Percentiles rank a stretch among this genome's conserved stretches.
Evolutionary conservation across 164 flowering plant species (phyloP).

Genomic region (Annona cherimola): DNA sequence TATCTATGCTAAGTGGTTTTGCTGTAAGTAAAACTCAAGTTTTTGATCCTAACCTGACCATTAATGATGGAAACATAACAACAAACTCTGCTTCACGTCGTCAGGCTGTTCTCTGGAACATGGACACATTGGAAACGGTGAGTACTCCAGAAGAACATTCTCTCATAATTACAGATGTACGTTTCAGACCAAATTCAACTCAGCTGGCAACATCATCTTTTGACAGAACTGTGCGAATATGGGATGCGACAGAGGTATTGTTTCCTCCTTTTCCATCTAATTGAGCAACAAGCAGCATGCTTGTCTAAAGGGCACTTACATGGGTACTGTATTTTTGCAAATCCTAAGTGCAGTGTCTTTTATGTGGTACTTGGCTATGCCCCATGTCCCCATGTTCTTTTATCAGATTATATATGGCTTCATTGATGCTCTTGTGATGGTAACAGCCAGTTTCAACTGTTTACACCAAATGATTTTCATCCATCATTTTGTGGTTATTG

Average conservation of each 20-base stretch:
- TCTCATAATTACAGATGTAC: conserved; percentile 64
- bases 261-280: background rate
- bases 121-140: conserved; percentile 73
- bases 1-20: no score
- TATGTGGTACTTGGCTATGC: no score
- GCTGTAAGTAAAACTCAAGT: no score
- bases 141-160: conserved; percentile 69
- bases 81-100: conserved; percentile 14
- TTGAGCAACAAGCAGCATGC: background rate
- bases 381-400: no score
- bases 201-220: conserved; percentile 86
- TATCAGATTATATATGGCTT: no score
- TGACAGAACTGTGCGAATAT: conserved; percentile 75
- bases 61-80: background rate
- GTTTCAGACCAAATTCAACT: conserved; percentile 85
- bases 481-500: no score
- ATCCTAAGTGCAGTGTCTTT: background rate
- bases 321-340: background rate
- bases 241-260: conserved; percentile 89
- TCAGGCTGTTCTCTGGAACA: conserved; percentile 85
- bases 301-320: background rate
- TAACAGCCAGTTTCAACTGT: no score
- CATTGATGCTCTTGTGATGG: no score
- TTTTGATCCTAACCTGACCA: background rate
- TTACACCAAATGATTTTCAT: no score